phyloP scores from a whole-genome alignment of 2,329 filamentous ascomycete genomes.

The Cyphellophora europaea region DNA sequence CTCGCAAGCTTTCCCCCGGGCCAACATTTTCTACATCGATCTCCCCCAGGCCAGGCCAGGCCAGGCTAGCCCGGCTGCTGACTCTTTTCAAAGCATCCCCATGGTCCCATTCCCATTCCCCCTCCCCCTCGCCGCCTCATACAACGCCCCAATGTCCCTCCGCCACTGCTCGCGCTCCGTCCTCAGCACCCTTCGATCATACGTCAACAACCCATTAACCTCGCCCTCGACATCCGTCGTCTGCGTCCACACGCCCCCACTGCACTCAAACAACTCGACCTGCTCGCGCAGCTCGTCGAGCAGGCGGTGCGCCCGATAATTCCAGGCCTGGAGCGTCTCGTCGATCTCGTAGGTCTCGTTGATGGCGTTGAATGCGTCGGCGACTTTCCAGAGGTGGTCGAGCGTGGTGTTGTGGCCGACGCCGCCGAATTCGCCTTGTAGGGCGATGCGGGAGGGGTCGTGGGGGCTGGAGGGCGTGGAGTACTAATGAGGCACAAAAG shows the following conservation, averaged over 20 bases:
- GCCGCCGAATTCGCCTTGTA: slow-evolving; percentile 65
- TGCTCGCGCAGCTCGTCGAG: slow-evolving; percentile 40
- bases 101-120: too few relatives aligned
- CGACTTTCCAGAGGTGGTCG: slow-evolving; percentile 57
- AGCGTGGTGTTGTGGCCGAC: slow-evolving; percentile 56
- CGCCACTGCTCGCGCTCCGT: slow-evolving; percentile 40
- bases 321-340: slow-evolving; percentile 50
- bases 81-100: too few relatives aligned
- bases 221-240: slow-evolving; percentile 68
- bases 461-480: slow-evolving; percentile 47
- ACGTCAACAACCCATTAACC: slow-evolving; percentile 62
- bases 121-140: neutral
- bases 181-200: slow-evolving; percentile 54
- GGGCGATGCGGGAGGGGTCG: slow-evolving; percentile 51
- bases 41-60: too few relatives aligned
- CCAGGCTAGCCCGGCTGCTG: too few relatives aligned
- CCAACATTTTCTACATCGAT: too few relatives aligned
- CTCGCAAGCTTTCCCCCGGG: too few relatives aligned
- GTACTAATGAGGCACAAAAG: too few relatives aligned
- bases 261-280: slow-evolving; percentile 50
- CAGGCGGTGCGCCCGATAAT: slow-evolving; percentile 52
- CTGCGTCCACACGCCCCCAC: slow-evolving; percentile 62
- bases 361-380: slow-evolving; percentile 49
- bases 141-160: neutral
- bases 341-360: slow-evolving; percentile 61